Evolutionary conservation across 345 rosid genomes (phyloP).

Genomic region (Ricinus communis): DNA sequence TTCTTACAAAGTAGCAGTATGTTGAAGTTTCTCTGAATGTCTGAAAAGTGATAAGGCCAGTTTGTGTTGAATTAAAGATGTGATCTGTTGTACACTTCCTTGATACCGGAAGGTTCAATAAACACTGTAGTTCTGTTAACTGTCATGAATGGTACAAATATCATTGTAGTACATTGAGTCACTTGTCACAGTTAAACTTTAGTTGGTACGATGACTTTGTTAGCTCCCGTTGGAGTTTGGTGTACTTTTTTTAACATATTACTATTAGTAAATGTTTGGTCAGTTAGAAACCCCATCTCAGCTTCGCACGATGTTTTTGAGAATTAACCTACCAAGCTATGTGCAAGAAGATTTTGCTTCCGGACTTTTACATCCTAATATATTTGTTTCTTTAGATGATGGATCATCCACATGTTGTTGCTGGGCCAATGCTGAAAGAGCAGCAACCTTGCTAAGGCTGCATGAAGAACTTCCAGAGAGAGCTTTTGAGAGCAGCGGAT

Average conservation of each 20-base stretch:
- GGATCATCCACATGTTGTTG: slow-evolving; percentile 78
- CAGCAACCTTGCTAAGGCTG: slow-evolving; percentile 66
- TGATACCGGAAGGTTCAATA: neutral
- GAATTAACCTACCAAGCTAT: neutral
- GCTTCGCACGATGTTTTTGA: neutral
- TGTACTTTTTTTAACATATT: neutral
- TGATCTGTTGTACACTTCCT: no score
- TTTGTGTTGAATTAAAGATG: neutral
- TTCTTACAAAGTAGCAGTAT: neutral
- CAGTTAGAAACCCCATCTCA: neutral
- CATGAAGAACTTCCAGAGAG: slow-evolving; percentile 46
- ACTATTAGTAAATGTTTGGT: neutral
- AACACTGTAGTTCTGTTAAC: neutral
- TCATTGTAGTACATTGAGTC: neutral
- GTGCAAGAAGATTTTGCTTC: neutral
- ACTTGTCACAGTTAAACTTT: neutral
- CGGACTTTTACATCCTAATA: slow-evolving; percentile 1
- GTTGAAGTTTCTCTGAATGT: neutral
- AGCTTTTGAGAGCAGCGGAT: slow-evolving; percentile 37
- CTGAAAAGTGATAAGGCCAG: neutral
- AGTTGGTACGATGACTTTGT: neutral
- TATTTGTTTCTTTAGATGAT: slow-evolving; percentile 48
- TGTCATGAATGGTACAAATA: neutral
- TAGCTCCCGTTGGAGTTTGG: neutral
- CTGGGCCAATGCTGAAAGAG: slow-evolving; percentile 75